Percentiles rank a stretch among this genome's conserved stretches.
phyloP scores from a whole-genome alignment of 805 yeast genomes.

The Metschnikowia colocasiae region DNA sequence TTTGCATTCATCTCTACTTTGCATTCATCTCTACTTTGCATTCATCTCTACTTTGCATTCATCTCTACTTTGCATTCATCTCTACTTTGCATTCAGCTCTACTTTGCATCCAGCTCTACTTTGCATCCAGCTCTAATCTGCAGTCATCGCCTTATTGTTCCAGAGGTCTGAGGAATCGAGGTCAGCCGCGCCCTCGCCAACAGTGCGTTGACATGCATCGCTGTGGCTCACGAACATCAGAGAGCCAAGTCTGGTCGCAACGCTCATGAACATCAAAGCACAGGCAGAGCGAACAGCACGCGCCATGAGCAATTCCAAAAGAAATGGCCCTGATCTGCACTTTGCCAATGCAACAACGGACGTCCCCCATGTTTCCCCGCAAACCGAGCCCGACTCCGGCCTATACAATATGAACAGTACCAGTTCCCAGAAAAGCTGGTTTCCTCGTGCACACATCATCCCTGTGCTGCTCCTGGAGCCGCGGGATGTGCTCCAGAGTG shows the following conservation, averaged over 20 bases:
- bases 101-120: too few species aligned
- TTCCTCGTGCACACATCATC: constrained; percentile 12
- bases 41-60: too few species aligned
- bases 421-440: constrained; percentile 6
- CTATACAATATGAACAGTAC: background rate
- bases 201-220: background rate
- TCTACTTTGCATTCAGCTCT: too few species aligned
- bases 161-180: background rate
- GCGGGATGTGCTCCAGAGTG: constrained; percentile 52
- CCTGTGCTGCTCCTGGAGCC: constrained; percentile 37
- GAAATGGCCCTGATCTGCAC: background rate
- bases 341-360: background rate
- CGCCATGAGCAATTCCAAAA: too few species aligned
- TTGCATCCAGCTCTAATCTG: too few species aligned
- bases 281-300: background rate
- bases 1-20: too few species aligned
- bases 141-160: background rate
- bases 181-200: background rate
- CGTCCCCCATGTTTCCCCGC: background rate
- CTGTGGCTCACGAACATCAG: background rate
- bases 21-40: too few species aligned
- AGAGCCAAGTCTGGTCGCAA: background rate
- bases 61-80: too few species aligned
- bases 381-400: background rate
- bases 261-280: background rate